A percentile compares a stretch with the other conserved stretches of the same genome.
phyloP scores from a whole-genome alignment of 2,329 filamentous ascomycete species.

The Zasmidium angulare region DNA sequence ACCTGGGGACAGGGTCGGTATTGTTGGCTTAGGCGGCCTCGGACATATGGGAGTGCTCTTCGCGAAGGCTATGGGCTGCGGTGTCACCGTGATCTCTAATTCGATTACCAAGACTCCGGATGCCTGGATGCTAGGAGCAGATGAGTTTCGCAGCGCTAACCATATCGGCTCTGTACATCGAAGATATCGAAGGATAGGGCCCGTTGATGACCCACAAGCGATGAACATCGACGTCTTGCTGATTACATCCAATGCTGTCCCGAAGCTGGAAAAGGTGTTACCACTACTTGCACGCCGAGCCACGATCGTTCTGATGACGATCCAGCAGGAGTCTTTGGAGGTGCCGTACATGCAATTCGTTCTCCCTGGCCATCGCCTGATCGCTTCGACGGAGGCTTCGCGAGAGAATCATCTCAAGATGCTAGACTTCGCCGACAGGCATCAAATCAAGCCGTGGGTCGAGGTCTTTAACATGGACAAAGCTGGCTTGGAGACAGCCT shows the following conservation, averaged over 20 bases:
- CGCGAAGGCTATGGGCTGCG: constrained; percentile 35
- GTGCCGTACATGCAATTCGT: constrained; percentile 37
- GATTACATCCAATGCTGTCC: constrained; percentile 33
- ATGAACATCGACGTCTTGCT: constrained; percentile 32
- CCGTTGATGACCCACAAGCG: constrained; percentile 7
- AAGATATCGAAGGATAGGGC: too few relatives aligned
- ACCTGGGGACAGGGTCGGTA: constrained; percentile 32
- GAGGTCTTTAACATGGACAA: constrained; percentile 44
- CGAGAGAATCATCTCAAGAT: constrained; percentile 38
- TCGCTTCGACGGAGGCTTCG: constrained; percentile 35
- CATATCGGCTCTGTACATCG: not conserved
- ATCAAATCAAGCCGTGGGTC: constrained; percentile 46
- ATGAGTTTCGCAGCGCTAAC: constrained; percentile 23
- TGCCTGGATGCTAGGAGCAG: constrained; percentile 32
- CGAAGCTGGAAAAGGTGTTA: constrained; percentile 27
- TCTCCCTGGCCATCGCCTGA: constrained; percentile 34
- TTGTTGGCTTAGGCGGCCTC: constrained; percentile 36
- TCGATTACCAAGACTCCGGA: constrained; percentile 25
- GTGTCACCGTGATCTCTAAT: constrained; percentile 32
- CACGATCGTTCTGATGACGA: constrained; percentile 37
- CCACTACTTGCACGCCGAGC: constrained; percentile 33
- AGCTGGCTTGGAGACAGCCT: constrained; percentile 43
- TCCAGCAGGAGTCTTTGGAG: constrained; percentile 31
- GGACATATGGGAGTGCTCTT: constrained; percentile 38
- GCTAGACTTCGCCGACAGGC: constrained; percentile 45